phyloP scores from a whole-genome alignment of 2,329 filamentous ascomycete genomes.

The Colletotrichum sp. region DNA sequence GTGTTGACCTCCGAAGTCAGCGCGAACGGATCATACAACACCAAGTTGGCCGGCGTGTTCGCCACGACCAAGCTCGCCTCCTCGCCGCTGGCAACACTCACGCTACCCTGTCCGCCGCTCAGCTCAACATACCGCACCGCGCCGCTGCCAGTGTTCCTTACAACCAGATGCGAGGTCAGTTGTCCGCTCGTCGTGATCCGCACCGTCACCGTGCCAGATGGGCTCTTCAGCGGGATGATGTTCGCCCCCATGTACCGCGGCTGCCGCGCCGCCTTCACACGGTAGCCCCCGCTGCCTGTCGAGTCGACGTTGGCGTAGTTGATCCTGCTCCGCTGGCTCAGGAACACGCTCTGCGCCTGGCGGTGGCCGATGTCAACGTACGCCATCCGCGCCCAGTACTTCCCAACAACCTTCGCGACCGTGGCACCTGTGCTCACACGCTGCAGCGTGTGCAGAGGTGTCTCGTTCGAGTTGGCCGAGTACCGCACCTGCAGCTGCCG shows the following conservation, averaged over 20 bases:
- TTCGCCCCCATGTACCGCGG: constrained; percentile 56
- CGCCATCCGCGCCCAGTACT: constrained; percentile 59
- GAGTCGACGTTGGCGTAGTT: constrained; percentile 48
- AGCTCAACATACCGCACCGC: constrained; percentile 42
- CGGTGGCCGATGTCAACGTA: constrained; percentile 54
- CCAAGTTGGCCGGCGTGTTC: constrained; percentile 48
- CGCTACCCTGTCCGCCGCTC: constrained; percentile 35
- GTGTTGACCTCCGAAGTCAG: constrained; percentile 37
- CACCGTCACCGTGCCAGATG: constrained; percentile 33
- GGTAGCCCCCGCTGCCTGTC: constrained; percentile 36
- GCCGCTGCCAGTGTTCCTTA: constrained; percentile 32
- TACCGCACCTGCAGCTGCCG: constrained; percentile 48
- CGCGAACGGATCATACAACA: constrained; percentile 48
- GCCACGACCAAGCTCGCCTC: constrained; percentile 50
- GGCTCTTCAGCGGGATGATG: constrained; percentile 47
- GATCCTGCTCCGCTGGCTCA: constrained; percentile 34
- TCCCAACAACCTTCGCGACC: constrained; percentile 47
- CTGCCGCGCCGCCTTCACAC: constrained; percentile 42
- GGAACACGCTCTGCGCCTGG: constrained; percentile 42
- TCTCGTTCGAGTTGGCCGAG: constrained; percentile 49
- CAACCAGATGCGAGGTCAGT: constrained; percentile 46
- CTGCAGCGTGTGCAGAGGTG: constrained; percentile 50
- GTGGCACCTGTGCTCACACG: constrained; percentile 37
- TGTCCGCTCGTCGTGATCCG: constrained; percentile 36
- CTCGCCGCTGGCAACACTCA: constrained; percentile 36